Evolutionary conservation across 2,329 filamentous ascomycete species (phyloP), one percentile per base, ranked within the genome.

Genomic region (Dendrostoma leiphaemia): DNA sequence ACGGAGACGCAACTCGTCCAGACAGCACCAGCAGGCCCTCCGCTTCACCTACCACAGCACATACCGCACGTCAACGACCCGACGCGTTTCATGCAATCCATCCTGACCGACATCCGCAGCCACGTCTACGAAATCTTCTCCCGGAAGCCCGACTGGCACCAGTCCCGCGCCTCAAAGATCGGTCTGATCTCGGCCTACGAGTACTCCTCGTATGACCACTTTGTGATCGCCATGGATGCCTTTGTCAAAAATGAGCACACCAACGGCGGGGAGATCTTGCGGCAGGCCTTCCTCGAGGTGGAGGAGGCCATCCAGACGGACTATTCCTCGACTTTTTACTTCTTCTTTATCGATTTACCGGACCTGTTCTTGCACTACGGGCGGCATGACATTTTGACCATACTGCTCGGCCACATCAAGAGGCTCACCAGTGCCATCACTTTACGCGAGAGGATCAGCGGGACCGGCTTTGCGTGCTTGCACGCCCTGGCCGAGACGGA

Each of bases 281-380:
- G 58, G 7, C 58, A 56, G 43, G 58, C 58, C 24, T 60, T 60
- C 44, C 41, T 60, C 28, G 52, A 58, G 35, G 58, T 58, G 26
- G 58, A 60, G 37, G 58, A 58, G 47, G 56, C 56, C 21, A 40
- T 60, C 46, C 56, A 59, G 53, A 48, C 41, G 7, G 56, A 60
- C 56, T 56, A 58, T 24, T 51, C 52, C n/a, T 52, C 52, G 15
- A 56, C 56, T 26, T 60, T 60, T 31, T 60, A 60, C 40, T 58
- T 58, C 35, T 51, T 60, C 40, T 60, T 60, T 35, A 47, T 60
- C 53, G 58, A 60, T 43, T 53, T 60, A 17, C 58, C 58, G 7
- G 58, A 60, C 31, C 34, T 60, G 9, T 53, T 60, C 19, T 37
- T 51, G 8, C 53, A 60, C 50, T 60, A 59, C 38, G 52, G 49